Evolutionary conservation across 2,329 filamentous ascomycete genomes (phyloP), one percentile per base, ranked within the genome.

Genomic region (Ophiostoma piceae): DNA sequence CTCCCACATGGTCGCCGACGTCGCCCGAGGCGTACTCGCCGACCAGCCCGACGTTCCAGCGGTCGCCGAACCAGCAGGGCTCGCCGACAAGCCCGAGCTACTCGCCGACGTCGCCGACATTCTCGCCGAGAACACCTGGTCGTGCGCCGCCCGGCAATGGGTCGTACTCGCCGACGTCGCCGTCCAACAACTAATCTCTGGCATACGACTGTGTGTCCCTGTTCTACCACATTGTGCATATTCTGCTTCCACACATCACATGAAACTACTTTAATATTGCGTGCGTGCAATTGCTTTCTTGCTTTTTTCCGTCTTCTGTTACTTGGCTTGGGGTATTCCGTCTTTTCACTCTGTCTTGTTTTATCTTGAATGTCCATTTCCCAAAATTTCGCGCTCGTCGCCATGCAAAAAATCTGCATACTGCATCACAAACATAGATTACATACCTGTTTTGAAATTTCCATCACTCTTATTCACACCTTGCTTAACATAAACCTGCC

Each of bases 1-100:
- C 90, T 67, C 90, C 90, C n/a, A 87, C 84, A 32, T 94, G 91
- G 82, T 93, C 91, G 70, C 91, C 92, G 2, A 91, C 90, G 7
- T 93, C 90, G 57, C 86, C 86, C 14, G 82, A 84, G 72, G 82
- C 83, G 2, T 89, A 89, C 79, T 88, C 86, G 67, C 87, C 87
- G 5, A 88, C 87, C 62, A 88, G 86, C 74, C 87, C 87, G 39
- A 82, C 82, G 71, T 88, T 86, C 84, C 81, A 84, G 74, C 82
- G 82, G 72, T 83, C 82, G 73, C 82, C 83, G 69, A 83, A 86
- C 74, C 79, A 84, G 70, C 82, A 84, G 74, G 80, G 82, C 74
- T 89, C 87, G 47, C 88, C 89, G 29, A 88, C 87, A 26, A 91
- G 90, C 78, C 73, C 91, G 74, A 85, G 85, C 76, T 91, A 91